These are phyloP conservation scores for Pseudofabraea citricarpa DNA, from an alignment of 2,329 filamentous ascomycete genomes.

Conservation along the genomic window DNA sequence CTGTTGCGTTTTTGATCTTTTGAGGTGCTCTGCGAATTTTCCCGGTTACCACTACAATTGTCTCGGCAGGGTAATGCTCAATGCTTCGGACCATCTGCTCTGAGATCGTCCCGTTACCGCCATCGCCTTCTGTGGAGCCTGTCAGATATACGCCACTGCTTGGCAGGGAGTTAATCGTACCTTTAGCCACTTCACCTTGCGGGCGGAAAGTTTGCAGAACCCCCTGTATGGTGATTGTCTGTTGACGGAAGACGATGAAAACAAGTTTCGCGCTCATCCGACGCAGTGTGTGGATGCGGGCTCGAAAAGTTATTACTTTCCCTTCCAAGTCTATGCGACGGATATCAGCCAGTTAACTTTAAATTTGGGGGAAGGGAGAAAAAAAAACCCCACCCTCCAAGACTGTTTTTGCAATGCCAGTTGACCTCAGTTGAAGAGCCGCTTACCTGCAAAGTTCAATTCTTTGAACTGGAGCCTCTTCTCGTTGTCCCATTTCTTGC, in stretches of 20 bases:
- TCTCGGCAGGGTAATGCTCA: slow-evolving; percentile 74
- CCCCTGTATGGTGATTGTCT: slow-evolving; percentile 78
- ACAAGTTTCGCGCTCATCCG: slow-evolving; percentile 78
- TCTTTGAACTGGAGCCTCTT: slow-evolving; percentile 26
- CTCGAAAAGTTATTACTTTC: slow-evolving; percentile 48
- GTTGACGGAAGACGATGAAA: slow-evolving; percentile 82
- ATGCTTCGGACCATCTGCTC: slow-evolving; percentile 82
- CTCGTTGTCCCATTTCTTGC: slow-evolving; percentile 25
- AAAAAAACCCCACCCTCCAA: no score
- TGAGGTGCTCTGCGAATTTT: slow-evolving; percentile 69
- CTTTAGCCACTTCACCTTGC: slow-evolving; percentile 10
- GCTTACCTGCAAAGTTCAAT: slow-evolving; percentile 23
- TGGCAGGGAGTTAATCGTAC: slow-evolving; percentile 9
- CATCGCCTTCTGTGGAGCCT: slow-evolving; percentile 12
- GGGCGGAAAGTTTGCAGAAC: slow-evolving; percentile 47
- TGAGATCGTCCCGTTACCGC: slow-evolving; percentile 49
- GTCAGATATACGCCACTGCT: neutral
- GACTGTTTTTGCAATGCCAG: no score
- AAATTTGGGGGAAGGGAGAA: neutral
- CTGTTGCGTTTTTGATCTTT: slow-evolving; percentile 68
- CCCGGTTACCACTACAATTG: slow-evolving; percentile 72
- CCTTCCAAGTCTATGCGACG: slow-evolving; percentile 18
- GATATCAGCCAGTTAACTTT: neutral
- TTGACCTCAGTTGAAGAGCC: no score
- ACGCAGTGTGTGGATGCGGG: slow-evolving; percentile 72